Evolutionary conservation across 2,329 filamentous ascomycete species (phyloP).

Genomic region (Paecilomyces sp.): DNA sequence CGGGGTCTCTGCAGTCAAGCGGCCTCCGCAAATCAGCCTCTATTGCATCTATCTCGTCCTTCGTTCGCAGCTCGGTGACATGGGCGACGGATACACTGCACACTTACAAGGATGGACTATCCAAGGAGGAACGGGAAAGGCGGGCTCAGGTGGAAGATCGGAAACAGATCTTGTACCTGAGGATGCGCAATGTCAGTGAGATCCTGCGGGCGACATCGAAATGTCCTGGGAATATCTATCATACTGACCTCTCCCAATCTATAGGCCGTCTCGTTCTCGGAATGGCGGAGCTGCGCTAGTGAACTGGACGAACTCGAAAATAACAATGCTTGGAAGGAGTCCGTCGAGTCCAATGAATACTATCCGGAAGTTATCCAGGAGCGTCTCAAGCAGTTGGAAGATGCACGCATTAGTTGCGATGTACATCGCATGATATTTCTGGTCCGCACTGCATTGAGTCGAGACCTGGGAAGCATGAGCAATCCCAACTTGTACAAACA

Average conservation of each 20-base stretch:
- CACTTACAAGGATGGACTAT: slow-evolving; percentile 47
- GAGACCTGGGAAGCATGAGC: slow-evolving; percentile 80
- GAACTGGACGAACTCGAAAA: slow-evolving; percentile 74
- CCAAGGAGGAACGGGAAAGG: slow-evolving; percentile 44
- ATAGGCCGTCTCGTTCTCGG: slow-evolving; percentile 59
- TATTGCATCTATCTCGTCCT: slow-evolving; percentile 24
- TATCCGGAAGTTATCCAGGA: slow-evolving; percentile 61
- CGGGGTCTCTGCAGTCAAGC: not conserved
- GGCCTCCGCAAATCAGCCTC: slow-evolving; percentile 20
- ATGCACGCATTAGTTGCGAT: slow-evolving; percentile 65
- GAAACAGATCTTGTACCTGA: slow-evolving; percentile 56
- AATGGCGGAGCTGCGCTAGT: slow-evolving; percentile 69
- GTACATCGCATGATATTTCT: slow-evolving; percentile 71
- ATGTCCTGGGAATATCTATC: not conserved
- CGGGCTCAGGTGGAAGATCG: slow-evolving; percentile 47
- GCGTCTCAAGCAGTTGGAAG: slow-evolving; percentile 66
- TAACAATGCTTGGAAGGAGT: slow-evolving; percentile 73
- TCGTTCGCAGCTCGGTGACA: slow-evolving; percentile 25
- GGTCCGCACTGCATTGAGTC: slow-evolving; percentile 70
- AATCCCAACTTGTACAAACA: slow-evolving; percentile 75
- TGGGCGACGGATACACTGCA: slow-evolving; percentile 28
- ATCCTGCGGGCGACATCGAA: slow-evolving; percentile 6
- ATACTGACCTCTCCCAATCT: not conserved
- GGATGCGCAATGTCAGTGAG: slow-evolving; percentile 57
- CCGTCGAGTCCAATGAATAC: slow-evolving; percentile 62